A percentile compares a stretch with the other conserved stretches of the same genome.
phyloP scores from a whole-genome alignment of 176 grass and related monocot species.

The Musa troglodytarum region DNA sequence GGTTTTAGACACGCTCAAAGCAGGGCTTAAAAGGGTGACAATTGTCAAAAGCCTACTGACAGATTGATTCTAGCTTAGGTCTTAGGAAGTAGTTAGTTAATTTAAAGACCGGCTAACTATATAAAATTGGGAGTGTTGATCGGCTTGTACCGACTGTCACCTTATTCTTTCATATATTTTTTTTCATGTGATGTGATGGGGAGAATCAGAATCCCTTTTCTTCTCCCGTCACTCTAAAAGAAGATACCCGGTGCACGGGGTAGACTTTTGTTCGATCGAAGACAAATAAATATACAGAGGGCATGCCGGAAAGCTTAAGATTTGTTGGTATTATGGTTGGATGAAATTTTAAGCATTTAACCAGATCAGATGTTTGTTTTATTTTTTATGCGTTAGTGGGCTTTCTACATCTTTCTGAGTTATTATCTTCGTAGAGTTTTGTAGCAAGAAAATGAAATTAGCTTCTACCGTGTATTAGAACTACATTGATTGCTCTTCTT shows the following conservation, averaged over 20 bases:
- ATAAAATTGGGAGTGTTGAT: not conserved
- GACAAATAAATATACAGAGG: too few relatives aligned
- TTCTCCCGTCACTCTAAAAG: not conserved
- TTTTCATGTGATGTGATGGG: constrained; percentile 46
- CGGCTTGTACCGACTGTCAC: not conserved
- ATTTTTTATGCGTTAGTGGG: too few relatives aligned
- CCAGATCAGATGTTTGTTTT: too few relatives aligned
- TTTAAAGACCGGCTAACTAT: not conserved
- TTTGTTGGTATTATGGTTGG: too few relatives aligned
- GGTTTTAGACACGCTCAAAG: not conserved
- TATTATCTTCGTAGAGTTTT: too few relatives aligned
- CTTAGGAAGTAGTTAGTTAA: not conserved
- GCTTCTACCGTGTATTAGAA: too few relatives aligned
- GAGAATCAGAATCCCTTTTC: constrained; percentile 20
- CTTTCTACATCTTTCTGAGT: too few relatives aligned
- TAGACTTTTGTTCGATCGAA: too few relatives aligned
- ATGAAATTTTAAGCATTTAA: too few relatives aligned
- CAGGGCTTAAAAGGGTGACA: not conserved
- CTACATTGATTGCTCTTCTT: too few relatives aligned
- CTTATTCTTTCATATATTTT: constrained; percentile 45
- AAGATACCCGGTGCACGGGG: not conserved
- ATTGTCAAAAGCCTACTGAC: not conserved
- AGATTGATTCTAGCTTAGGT: not conserved
- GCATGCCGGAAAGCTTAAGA: too few relatives aligned
- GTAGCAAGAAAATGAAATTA: too few relatives aligned